Conservation (phyloP, 1,284 basidiomycete species). For the Ustilago hordei region DNA sequence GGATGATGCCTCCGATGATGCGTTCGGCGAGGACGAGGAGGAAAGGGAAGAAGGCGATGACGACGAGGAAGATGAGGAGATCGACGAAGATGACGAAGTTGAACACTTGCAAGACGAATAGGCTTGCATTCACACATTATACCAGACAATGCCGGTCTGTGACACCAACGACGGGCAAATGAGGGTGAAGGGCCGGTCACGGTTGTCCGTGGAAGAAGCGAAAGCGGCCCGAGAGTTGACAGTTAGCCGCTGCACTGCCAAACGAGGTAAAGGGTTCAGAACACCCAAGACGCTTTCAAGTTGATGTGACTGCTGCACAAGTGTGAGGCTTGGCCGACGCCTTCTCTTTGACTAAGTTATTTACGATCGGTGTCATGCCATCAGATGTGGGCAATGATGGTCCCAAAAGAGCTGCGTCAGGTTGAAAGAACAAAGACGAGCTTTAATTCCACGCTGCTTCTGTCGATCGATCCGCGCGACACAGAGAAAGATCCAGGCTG, state of each 20-base stretch:
- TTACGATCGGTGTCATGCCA: not conserved
- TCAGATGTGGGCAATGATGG: not conserved
- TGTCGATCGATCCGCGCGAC: conserved; percentile 5
- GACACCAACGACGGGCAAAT: not conserved
- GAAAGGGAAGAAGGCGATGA: conserved; percentile 9
- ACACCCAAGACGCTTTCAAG: too few species aligned
- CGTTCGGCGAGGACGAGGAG: conserved; percentile 45
- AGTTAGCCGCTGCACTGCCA: not conserved
- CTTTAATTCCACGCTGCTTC: not conserved
- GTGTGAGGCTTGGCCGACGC: not conserved
- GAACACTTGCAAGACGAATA: conserved; percentile 25
- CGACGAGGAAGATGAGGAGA: conserved; percentile 33
- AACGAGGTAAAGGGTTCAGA: too few species aligned
- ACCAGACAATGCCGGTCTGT: not conserved
- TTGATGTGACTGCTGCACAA: not conserved
- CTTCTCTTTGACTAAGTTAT: not conserved
- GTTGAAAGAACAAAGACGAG: not conserved
- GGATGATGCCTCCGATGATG: conserved; percentile 51
- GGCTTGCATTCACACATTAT: not conserved
- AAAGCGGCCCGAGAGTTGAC: conserved; percentile 6
- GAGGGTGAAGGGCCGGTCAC: not conserved
- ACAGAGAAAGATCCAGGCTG: not conserved
- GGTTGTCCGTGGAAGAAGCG: not conserved
- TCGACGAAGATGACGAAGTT: conserved; percentile 20
- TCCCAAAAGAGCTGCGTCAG: not conserved